Evolutionary conservation across 1,284 basidiomycete species (phyloP), one percentile per base, ranked within the genome.

Genomic region (Leccinum pachyderme): DNA sequence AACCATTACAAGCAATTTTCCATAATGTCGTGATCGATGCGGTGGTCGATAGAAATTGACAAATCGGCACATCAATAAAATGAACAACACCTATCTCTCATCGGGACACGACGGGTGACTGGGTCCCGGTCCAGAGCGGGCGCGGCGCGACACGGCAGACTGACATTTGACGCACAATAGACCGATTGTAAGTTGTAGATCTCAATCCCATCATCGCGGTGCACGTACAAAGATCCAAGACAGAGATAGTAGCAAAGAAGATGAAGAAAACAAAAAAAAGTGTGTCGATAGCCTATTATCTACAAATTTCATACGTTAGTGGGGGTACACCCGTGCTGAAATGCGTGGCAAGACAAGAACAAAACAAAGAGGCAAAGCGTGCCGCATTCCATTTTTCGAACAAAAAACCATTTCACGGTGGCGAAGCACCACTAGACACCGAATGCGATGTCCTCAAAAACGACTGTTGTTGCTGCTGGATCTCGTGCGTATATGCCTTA

Each of bases 361-460:
- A 41, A 22, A 41, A 41, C 37, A 22, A 4, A 41, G 37, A 41
- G 18, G 37, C 37, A 41, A 41, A 41, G 37, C 37, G 7, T 41
- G 37, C 37, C 37, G 18, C 22, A 41, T 11, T 18, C 5, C 37
- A 39, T 39, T 39, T 39, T 39, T 39, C 37, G 5, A 44, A 44
- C 24, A 27, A 44, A 44, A 44, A 44, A 27, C n/a, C 28, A 31
- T 31, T 28, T 52, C 51, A 74, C 49, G 71, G 73, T 27, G 76
- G 76, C n/a, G 77, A 77, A 4, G 71, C 71, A 13, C 74, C 70
- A 50, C 74, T 75, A 53, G 73, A 74, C 8, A 73, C 68, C 7
- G 74, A 70, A 54, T 81, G 80, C 44, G 80, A 77, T 52, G 79
- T 75, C 46, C 83, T 74, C 68, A 84, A 75, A 62, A 84, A 85